Base-by-base conservation (phyloP, 2,329 filamentous ascomycete species). In the Colletotrichum ledebouriae region DNA sequence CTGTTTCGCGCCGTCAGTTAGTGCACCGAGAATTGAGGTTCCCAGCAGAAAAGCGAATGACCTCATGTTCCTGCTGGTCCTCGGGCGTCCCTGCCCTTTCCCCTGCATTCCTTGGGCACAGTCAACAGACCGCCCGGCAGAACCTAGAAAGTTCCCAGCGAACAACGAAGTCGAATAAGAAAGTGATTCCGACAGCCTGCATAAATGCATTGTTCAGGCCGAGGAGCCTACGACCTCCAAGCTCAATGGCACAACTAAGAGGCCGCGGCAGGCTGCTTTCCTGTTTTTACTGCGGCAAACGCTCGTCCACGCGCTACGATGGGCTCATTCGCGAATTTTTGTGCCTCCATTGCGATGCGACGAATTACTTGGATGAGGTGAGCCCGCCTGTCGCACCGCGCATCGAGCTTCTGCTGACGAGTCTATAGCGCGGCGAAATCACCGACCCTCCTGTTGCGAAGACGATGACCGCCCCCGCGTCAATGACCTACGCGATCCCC, bases 311-410 rank as follows among this genome's bases (percentile, higher is more conserved):
- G 63, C 83, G 80, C 71, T 89, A 87, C 73, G 86, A 89, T 73
- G 86, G 87, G 34, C 76, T 77, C 59, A 83, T 88, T 64, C 85
- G 84, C 76, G 86, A 89, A 74, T 97, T 94, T 80, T 83, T 89
- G 52, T 97, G 94, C 79, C 81, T 86, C 20, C 83, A 87, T 70
- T 99, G 96, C 83, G 92, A 96, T 74, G 92, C 94, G 17, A 89
- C 91, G 67, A 99, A 98, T 79, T 92, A 93, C 81, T 84, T 98
- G 37, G 96, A 99, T 77, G 86, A 95, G 83, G 94, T 96, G 81
- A 68, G 83, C 68, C 33, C 41, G 20, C 15, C 37, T 66, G 9
- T 47, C 63, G 46, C 15, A 15, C 53, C 22, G 33, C 22, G 29
- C 3, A 15, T 25, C 11, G 37, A 39, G 52, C 50, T 44, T 9